phyloP scores from a whole-genome alignment of 2,329 filamentous ascomycete species.

The Aspergillus novofumigatus region DNA sequence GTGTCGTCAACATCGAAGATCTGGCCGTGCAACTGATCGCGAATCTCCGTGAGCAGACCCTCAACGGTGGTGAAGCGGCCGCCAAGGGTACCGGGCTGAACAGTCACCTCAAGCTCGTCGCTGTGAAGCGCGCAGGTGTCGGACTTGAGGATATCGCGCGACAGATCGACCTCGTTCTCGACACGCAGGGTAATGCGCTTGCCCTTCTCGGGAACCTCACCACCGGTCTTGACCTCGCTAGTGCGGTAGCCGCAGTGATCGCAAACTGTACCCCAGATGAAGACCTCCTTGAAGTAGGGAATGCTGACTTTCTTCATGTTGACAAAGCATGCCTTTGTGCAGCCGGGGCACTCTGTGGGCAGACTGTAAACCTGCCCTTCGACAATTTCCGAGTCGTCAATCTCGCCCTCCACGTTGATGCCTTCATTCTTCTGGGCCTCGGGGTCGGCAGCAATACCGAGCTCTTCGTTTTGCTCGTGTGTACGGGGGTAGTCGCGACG shows the following conservation, averaged over 20 bases:
- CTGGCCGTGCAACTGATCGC: constrained; percentile 79
- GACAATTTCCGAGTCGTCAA: constrained; percentile 73
- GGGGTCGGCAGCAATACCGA: constrained; percentile 62
- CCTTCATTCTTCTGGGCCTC: constrained; percentile 31
- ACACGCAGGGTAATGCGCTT: constrained; percentile 77
- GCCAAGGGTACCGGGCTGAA: constrained; percentile 90
- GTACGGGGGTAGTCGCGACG: constrained; percentile 81
- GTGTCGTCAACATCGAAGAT: constrained; percentile 73
- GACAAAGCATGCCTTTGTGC: constrained; percentile 77
- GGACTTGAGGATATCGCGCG: constrained; percentile 90
- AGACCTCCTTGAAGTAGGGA: constrained; percentile 94
- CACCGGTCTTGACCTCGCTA: constrained; percentile 97
- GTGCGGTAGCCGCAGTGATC: constrained; percentile 88
- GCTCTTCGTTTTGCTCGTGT: constrained; percentile 76
- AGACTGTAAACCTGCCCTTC: constrained; percentile 92
- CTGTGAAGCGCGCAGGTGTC: constrained; percentile 86
- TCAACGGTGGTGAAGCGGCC: constrained; percentile 97
- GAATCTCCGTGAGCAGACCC: constrained; percentile 85
- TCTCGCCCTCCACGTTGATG: constrained; percentile 48
- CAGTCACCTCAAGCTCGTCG: constrained; percentile 78
- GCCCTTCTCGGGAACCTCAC: constrained; percentile 81
- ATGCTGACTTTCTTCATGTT: constrained; percentile 99
- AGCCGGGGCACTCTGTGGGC: constrained; percentile 86
- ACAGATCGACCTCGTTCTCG: constrained; percentile 66
- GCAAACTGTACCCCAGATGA: constrained; percentile 92